These are phyloP conservation scores for Leccinum subspadiceum DNA, from an alignment of 1,284 basidiomycete species.

Conservation along the genomic window DNA sequence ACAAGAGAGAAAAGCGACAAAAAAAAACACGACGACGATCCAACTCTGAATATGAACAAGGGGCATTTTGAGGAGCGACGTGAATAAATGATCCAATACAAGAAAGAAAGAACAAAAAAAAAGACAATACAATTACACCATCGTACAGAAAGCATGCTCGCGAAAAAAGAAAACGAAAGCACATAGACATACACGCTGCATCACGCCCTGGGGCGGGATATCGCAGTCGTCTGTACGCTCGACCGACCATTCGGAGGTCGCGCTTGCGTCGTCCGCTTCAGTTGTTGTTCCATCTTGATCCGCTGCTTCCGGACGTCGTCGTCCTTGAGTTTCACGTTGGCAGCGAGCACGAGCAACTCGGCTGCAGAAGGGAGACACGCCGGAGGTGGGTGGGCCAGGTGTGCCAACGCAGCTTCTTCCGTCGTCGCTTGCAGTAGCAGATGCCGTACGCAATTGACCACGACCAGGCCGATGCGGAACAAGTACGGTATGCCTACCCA, in stretches of 20 bases:
- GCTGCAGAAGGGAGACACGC: conserved; percentile 53
- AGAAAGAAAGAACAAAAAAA: background rate
- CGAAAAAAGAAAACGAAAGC: conserved; percentile 8
- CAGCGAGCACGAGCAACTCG: conserved; percentile 62
- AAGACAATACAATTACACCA: background rate
- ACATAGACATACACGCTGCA: conserved; percentile 4
- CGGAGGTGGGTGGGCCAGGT: conserved; percentile 53
- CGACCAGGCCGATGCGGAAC: conserved; percentile 74
- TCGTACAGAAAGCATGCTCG: conserved; percentile 16
- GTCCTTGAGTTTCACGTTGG: conserved; percentile 74
- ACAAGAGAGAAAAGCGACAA: background rate
- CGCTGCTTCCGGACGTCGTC: conserved; percentile 79
- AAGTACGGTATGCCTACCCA: conserved; percentile 75
- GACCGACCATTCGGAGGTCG: conserved; percentile 32
- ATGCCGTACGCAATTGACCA: conserved; percentile 66
- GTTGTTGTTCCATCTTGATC: conserved; percentile 65
- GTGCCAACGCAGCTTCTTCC: conserved; percentile 48
- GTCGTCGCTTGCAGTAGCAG: conserved; percentile 51
- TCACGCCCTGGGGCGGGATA: conserved; percentile 32
- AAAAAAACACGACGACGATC: background rate
- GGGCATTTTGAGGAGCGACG: background rate
- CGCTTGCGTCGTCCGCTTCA: conserved; percentile 56
- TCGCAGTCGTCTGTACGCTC: conserved; percentile 26
- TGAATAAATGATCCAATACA: background rate
- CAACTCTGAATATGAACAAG: background rate